Evolutionary conservation across 169 alveolate genomes (phyloP), one percentile per base, ranked within the genome.

Genomic region (Plasmodium ovale): DNA sequence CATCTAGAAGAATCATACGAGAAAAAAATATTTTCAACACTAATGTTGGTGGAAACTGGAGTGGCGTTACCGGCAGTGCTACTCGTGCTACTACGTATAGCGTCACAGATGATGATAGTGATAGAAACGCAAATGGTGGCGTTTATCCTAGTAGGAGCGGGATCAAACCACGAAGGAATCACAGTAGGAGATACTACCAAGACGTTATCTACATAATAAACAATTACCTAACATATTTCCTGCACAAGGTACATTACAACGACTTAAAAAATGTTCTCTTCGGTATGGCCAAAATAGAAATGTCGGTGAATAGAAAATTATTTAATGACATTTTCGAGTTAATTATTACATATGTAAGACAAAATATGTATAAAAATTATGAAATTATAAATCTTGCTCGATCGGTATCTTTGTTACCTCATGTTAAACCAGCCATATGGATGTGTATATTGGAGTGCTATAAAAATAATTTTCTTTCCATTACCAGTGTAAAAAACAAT

Each of bases 261-360:
- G 91, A 84, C 39, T 39, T 84, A 65, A 84, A 84, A 69, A 84
- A 84, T 84, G 39, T 84, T n/a, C 47, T 84, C 37, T 84, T 53
- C 68, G 91, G 91, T 5, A 84, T 84, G 16, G 68, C 87, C 35
- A 84, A 84, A 62, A 84, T 84, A 14, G 91, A 84, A 84, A 84
- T 84, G 84, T 42, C 73, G 16, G 33, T 84, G 39, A 69, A 84
- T 58, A 84, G 56, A 84, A 65, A 56, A 51, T 27, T 84, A 59
- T 72, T 53, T 6, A 53, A 67, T 23, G 27, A 53, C 56, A 84
- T 84, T 23, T 84, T 54, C 27, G 91, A 67, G 68, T 49, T 84
- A 39, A 58, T 69, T 59, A 60, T 14, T 27, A 3, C 4, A 19
- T 58, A 84, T 68, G 65, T 69, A 68, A 67, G 68, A 35, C 4